Evolutionary conservation across 441 rosid genomes (phyloP), one percentile per base, ranked within the genome.

Genomic region (Adansonia madagascariensis): DNA sequence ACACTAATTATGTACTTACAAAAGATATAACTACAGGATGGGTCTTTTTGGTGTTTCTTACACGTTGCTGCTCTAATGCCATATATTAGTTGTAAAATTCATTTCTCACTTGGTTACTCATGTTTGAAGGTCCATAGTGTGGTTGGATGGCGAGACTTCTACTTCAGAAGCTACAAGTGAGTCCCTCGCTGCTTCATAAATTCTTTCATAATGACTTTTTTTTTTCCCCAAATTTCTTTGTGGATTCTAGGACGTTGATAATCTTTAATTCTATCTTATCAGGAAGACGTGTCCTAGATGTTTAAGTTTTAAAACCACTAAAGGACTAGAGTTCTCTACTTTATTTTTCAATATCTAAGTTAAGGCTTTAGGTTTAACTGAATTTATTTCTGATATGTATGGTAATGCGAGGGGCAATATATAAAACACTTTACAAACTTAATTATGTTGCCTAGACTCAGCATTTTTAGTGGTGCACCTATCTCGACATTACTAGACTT

Each of bases 71-170:
- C 73, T 66, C 41, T 35, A 27, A 9, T 39, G 8, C 43, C 57
- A 52, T 52, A 31, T 52, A 35, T 52, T 66, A 53, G 22, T 52
- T 18, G 6, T 65, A 46, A 53, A 64, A 52, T 73, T 71, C 53
- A n/a, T 20, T 31, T 24, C 73, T 71, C 46, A 68, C 49, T 79
- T 70, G 10, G 8, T 67, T 43, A 84, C 79, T 70, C 46, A 61
- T 69, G 53, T 71, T 79, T 78, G 71, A 72, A 93, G 99, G 96
- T 95, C 84, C 92, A 91, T 87, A 91, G 97, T 86, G 79, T 95
- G 52, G 93, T 95, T n/a, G 96, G 91, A 59, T 95, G 99, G 99
- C 86, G 94, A 70, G 95, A 85, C 57, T 95, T 95, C 91, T 93
- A 93, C 87, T 76, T 84, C 76, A 87, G 86, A 86, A 89, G 89